Evolutionary conservation across 768 basidiomycete species (phyloP).

Genomic region (Russula vinacea): DNA sequence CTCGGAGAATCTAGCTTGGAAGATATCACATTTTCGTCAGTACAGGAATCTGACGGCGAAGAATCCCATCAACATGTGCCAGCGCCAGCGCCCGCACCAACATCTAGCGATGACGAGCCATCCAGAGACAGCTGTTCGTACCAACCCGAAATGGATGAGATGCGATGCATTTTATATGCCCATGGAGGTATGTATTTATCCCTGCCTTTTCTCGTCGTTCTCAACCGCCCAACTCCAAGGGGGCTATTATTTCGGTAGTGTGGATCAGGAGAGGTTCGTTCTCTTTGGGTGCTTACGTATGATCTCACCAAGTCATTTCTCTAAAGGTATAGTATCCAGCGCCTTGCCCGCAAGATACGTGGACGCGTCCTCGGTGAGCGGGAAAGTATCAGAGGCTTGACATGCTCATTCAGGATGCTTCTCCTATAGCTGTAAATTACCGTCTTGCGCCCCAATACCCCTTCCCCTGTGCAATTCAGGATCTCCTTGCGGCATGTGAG

Average conservation of each 20-base stretch:
- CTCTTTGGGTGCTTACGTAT: conserved; percentile 5
- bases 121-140: conserved; percentile 40
- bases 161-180: conserved; percentile 79
- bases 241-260: conserved; percentile 81
- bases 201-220: conserved; percentile 16
- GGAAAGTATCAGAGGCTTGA: conserved; percentile 6
- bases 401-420: not conserved
- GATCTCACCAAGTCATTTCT: not conserved
- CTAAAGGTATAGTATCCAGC: conserved; percentile 66
- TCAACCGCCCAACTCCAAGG: conserved; percentile 42
- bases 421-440: conserved; percentile 68
- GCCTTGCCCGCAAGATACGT: conserved; percentile 87
- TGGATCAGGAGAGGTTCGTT: conserved; percentile 67
- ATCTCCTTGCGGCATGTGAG: conserved; percentile 82
- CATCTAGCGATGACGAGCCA: conserved; percentile 31
- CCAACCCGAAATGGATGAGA: conserved; percentile 72
- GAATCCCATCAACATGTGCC: conserved; percentile 26
- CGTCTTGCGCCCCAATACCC: conserved; percentile 96
- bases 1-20: not conserved
- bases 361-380: conserved; percentile 77
- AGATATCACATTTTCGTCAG: not conserved
- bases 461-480: conserved; percentile 90
- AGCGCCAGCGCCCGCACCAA: conserved; percentile 21
- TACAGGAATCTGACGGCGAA: conserved; percentile 18
- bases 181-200: conserved; percentile 58